Base-by-base conservation (phyloP, 1,139 yeast genomes). In the Candida pseudoviswanathii region DNA sequence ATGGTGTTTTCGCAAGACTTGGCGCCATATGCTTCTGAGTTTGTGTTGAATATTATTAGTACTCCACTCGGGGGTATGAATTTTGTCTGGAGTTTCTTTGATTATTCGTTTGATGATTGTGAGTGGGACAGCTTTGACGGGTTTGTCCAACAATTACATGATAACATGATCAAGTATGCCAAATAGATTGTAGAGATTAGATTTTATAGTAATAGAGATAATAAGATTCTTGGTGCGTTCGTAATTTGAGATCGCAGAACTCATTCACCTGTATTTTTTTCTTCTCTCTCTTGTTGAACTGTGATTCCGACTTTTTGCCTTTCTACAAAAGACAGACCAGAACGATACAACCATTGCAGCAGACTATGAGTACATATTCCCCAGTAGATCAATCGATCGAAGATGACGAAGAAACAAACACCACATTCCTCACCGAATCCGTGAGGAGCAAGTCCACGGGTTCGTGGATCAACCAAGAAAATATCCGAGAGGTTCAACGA, bases 1-100 rank as follows among this genome's bases (percentile, higher is more conserved):
- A 54, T 73, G 60, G 57, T 70, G 1, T 75, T 75, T 53, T 60
- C 73, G 1, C 80, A 75, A 52, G 76, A 72, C 50, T 46, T 73
- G 46, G 68, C 76, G 2, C 68, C 75, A 1, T 54, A 60, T 2
- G 71, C 75, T 1, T 56, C 73, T 6, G 78, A 75, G 33, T 70
- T 73, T 50, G 66, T 70, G 66, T 51, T 73, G 25, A 66, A 59
- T 49, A 60, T 68, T 7, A 59, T 73, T 4, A 65, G 74, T n/a
- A 66, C 76, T 1, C 54, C 63, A 1, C 25, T 45, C 2, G 73
- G 75, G 0, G 78, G 79, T 0, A 57, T 73, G 58, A 74, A 70
- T 50, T 48, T 73, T 30, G 73, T 72, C 8, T 55, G 70, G 45
- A 65, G 69, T 27, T 73, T 65, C 51, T 63, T 57, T 41, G 70